Evolutionary conservation across 306 rosid genomes (phyloP), one percentile per base, ranked within the genome.

Genomic region (apple (Malus domestica)): DNA sequence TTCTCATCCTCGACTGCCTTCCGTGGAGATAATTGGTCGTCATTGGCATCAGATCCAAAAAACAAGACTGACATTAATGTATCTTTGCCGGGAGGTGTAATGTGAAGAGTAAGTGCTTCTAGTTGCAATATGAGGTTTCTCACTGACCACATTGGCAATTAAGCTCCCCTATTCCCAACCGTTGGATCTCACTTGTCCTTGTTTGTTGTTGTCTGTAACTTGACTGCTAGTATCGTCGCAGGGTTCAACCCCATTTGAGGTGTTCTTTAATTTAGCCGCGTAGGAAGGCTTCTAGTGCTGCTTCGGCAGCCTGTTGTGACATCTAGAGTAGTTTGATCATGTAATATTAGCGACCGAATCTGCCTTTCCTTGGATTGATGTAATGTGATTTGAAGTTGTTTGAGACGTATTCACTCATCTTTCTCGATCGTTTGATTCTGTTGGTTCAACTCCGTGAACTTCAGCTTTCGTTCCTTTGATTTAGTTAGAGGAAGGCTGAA

Each of bases 1-100:
- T 70, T 84, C 64, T 66, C 89, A 59, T 78, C 94, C 15, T 68
- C 88, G 0, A 61, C 89, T 30, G 80, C 96, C 71, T 86, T 89
- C 80, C 93, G 86, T 0, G 88, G 87, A 22, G 90, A 93, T 38
- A 89, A 70, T 78, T 92, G 97, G 96, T 73, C 98, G 19, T 78
- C 93, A 4, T 12, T 80, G 78, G 89, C 88, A 2, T 75, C 80
- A 0, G 98, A 94, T 80, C 75, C 83, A 5, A 91, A 83, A 77
- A 86, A 71, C 18, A 89, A 87, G 81, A 71, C 96, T 35, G 98
- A 92, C 86, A 89, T 84, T 67, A 94, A 90, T 44, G 87, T 87
- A 75, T 81, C 96, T 45, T 87, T 91, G 72, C 86, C 91, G 10
- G 88, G 88, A 72, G 93, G 87, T 10, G 35, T 92, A 73, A 81